phyloP scores from a whole-genome alignment of 2,329 filamentous ascomycete genomes.

The Berkeleyomyces basicola region DNA sequence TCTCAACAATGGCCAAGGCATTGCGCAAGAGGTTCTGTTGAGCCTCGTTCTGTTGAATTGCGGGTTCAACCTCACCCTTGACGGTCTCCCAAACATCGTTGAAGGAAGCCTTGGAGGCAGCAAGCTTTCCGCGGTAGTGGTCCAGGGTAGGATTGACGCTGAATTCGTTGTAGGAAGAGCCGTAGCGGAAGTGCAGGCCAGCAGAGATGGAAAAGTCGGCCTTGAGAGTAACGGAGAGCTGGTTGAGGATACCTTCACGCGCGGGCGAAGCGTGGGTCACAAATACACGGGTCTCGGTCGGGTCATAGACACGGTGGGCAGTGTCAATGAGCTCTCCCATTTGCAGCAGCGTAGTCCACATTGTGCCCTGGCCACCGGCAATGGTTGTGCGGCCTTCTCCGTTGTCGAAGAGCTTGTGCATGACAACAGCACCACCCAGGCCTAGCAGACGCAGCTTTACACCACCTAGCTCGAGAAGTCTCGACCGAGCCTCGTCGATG shows the following conservation, averaged over 20 bases:
- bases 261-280: slow-evolving; percentile 94
- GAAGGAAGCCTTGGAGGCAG: slow-evolving; percentile 94
- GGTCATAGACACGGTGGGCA: slow-evolving; percentile 94
- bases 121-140: slow-evolving; percentile 95
- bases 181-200: slow-evolving; percentile 94
- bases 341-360: slow-evolving; percentile 97
- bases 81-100: slow-evolving; percentile 99
- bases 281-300: slow-evolving; percentile 90
- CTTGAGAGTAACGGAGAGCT: slow-evolving; percentile 92
- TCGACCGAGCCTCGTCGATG: slow-evolving; percentile 93
- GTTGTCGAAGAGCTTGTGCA: slow-evolving; percentile 99
- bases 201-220: slow-evolving; percentile 97
- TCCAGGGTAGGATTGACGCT: slow-evolving; percentile 96
- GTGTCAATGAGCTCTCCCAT: slow-evolving; percentile 98
- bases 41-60: slow-evolving; percentile 81
- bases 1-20: slow-evolving; percentile 83
- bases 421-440: slow-evolving; percentile 88
- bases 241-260: slow-evolving; percentile 89
- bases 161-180: slow-evolving; percentile 99
- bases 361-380: slow-evolving; percentile 92
- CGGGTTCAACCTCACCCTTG: slow-evolving; percentile 85
- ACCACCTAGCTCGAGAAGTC: slow-evolving; percentile 84
- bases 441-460: slow-evolving; percentile 91
- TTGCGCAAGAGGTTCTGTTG: slow-evolving; percentile 87
- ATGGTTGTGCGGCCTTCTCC: slow-evolving; percentile 96